phyloP scores from a whole-genome alignment of 108 stramenopile species.

The Craspedostauros australis region DNA sequence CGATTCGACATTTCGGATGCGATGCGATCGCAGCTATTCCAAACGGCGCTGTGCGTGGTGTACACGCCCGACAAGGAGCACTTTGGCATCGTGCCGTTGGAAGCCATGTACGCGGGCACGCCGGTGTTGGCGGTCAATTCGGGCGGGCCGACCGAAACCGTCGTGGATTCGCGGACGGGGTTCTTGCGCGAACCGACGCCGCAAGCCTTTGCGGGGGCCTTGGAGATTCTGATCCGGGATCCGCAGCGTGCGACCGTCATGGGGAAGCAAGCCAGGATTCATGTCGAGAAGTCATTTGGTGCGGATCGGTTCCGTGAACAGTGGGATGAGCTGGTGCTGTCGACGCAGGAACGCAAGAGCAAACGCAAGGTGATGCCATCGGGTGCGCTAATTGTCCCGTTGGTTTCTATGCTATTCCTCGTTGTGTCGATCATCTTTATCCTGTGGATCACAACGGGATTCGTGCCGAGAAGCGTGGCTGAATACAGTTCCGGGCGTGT shows the following conservation, averaged over 20 bases:
- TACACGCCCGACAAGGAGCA: conserved; percentile 97
- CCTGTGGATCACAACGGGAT: too few species aligned
- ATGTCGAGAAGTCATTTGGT: conserved; percentile 60
- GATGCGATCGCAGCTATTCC: conserved; percentile 59
- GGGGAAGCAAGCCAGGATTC: conserved; percentile 56
- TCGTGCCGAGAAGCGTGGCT: too few species aligned
- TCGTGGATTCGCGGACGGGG: conserved; percentile 83
- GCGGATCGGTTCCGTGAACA: conserved; percentile 53
- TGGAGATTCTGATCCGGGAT: conserved; percentile 37
- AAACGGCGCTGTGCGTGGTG: conserved; percentile 65
- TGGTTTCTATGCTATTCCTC: too few species aligned
- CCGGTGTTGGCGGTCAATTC: conserved; percentile 80
- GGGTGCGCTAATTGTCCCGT: too few species aligned
- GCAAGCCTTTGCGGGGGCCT: conserved; percentile 62
- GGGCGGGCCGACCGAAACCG: conserved; percentile 93
- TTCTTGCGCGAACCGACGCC: conserved; percentile 71
- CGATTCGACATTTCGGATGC: conserved; percentile 72
- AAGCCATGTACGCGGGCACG: conserved; percentile 91
- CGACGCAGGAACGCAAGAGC: conserved; percentile 38
- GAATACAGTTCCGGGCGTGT: too few species aligned
- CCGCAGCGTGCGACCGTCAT: conserved; percentile 37
- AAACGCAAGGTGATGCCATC: too few species aligned
- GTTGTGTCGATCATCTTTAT: too few species aligned
- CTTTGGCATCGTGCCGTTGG: conserved; percentile 99
- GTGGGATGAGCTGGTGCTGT: conserved; percentile 49